Evolutionary conservation across 306 rosid genomes (phyloP).

Genomic region (Pterocarpus macrocarpus): DNA sequence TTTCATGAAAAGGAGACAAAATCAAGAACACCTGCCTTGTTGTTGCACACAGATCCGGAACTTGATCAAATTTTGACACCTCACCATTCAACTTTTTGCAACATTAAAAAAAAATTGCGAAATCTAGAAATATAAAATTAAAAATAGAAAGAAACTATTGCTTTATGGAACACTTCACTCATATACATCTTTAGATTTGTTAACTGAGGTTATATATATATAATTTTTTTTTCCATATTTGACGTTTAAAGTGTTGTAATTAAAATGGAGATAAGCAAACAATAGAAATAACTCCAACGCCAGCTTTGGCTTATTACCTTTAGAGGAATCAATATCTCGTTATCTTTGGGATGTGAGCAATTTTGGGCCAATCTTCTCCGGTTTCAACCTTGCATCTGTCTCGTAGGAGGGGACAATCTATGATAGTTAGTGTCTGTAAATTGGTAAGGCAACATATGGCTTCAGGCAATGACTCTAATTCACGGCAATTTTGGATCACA

Average conservation of each 20-base stretch:
- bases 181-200: no score
- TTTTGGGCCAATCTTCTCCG: conserved; percentile 6
- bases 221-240: no score
- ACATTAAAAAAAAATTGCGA: no score
- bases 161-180: no score
- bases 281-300: background rate
- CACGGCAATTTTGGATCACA: fast-evolving
- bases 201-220: no score
- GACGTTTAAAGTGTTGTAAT: no score
- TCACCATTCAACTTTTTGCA: no score
- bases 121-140: no score
- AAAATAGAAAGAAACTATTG: no score
- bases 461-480: background rate
- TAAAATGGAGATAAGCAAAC: background rate
- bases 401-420: background rate
- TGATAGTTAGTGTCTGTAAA: background rate
- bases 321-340: background rate
- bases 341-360: conserved; percentile 5
- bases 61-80: no score
- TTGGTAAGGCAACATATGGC: background rate
- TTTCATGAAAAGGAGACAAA: no score
- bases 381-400: background rate
- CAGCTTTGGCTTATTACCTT: background rate
- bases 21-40: background rate
- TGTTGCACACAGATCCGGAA: background rate